Conservation (phyloP, 805 yeast species). For the Priceomyces haplophilus region DNA sequence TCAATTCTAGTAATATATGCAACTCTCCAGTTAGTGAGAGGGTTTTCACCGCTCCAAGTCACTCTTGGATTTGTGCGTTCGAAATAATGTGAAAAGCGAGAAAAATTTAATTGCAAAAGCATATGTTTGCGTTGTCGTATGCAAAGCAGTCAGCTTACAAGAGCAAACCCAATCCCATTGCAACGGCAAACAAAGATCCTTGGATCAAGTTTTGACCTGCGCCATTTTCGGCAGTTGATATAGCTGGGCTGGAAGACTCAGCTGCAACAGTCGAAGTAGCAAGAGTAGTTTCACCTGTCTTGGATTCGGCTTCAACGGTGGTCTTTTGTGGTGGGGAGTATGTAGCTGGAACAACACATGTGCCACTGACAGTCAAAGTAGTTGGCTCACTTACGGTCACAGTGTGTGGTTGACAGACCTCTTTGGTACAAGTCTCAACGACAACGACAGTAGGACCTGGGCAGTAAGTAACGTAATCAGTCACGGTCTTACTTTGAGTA, state of each 20-base stretch:
- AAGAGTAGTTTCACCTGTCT: not conserved
- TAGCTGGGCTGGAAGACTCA: slow-evolving; percentile 17
- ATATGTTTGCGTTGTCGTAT: too few relatives aligned
- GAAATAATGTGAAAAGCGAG: too few relatives aligned
- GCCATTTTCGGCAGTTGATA: slow-evolving; percentile 28
- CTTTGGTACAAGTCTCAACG: slow-evolving; percentile 43
- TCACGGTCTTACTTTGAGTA: slow-evolving; percentile 49
- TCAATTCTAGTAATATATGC: too few relatives aligned
- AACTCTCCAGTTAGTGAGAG: too few relatives aligned
- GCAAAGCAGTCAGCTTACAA: not conserved
- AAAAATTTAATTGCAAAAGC: too few relatives aligned
- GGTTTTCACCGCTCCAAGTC: too few relatives aligned
- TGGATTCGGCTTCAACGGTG: slow-evolving; percentile 1
- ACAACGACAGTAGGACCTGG: slow-evolving; percentile 63
- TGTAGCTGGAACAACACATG: slow-evolving; percentile 59
- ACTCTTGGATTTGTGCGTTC: too few relatives aligned
- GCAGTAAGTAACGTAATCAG: slow-evolving; percentile 58
- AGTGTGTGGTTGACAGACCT: slow-evolving; percentile 34
- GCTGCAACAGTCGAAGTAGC: not conserved
- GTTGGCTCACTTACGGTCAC: slow-evolving; percentile 69
- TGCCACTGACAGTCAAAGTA: slow-evolving; percentile 77
- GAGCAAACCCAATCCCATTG: slow-evolving; percentile 14
- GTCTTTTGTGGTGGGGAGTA: slow-evolving; percentile 9
- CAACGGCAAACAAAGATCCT: slow-evolving; percentile 21
- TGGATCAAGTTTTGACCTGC: slow-evolving; percentile 16